Conservation (phyloP, 345 rosid genomes). For the Heritiera fomes region DNA sequence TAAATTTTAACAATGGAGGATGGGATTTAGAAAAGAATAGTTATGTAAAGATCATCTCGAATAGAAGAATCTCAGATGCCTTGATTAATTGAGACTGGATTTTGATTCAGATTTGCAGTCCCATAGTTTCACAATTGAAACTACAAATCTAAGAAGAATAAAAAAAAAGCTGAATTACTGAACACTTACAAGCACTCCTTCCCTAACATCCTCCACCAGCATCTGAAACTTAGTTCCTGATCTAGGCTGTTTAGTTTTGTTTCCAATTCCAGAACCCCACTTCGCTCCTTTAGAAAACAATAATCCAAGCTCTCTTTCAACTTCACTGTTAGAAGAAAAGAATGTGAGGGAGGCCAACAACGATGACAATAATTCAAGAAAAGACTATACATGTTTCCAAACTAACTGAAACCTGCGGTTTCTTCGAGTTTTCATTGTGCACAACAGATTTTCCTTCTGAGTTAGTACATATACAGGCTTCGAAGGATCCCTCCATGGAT, state of each 20-base stretch:
- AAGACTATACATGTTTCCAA: not conserved
- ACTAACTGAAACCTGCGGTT: constrained; percentile 60
- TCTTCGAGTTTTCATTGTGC: constrained; percentile 95
- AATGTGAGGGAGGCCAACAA: constrained; percentile 19
- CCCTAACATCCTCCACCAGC: constrained; percentile 91
- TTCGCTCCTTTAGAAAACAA: constrained; percentile 71
- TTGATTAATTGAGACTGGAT: not conserved
- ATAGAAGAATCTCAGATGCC: not conserved
- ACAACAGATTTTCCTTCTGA: constrained; percentile 72
- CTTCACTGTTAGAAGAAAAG: constrained; percentile 60
- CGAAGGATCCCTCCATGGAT: constrained; percentile 90
- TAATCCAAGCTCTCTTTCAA: constrained; percentile 85
- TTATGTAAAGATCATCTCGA: not conserved
- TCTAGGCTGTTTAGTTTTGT: constrained; percentile 59
- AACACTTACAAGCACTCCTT: constrained; percentile 83
- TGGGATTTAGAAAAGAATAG: not conserved
- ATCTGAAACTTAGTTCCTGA: constrained; percentile 73
- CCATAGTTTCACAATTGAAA: not conserved
- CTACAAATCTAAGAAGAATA: not conserved
- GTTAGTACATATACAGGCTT: constrained; percentile 89
- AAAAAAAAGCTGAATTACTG: not conserved
- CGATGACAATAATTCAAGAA: constrained; percentile 14
- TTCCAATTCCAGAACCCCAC: constrained; percentile 48
- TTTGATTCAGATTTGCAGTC: not conserved
- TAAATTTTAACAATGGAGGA: constrained; percentile 5